Conservation (phyloP, 768 basidiomycete species). For the Pisolithus tinctorius region DNA sequence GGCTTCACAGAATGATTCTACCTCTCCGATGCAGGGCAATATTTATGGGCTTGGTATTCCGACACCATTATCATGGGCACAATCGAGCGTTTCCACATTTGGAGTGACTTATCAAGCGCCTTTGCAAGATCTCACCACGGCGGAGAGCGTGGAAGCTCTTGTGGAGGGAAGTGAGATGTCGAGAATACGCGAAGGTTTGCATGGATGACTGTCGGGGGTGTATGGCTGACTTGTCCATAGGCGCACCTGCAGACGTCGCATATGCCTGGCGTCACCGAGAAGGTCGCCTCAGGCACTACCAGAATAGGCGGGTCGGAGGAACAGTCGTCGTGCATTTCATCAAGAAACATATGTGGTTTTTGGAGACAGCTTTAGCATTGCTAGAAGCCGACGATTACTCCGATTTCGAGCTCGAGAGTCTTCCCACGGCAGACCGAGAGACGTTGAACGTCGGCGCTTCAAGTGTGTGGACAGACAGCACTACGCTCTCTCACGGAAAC, state of each 20-base stretch:
- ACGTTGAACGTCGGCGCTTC: conserved; percentile 16
- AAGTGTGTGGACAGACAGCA: conserved; percentile 25
- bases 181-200: conserved; percentile 53
- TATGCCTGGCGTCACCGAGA: conserved; percentile 71
- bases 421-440: conserved; percentile 8
- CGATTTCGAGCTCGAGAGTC: conserved; percentile 30
- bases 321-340: conserved; percentile 96
- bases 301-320: conserved; percentile 72
- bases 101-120: conserved; percentile 70
- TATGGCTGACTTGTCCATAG: conserved; percentile 27
- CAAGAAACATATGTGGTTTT: conserved; percentile 95
- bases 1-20: conserved; percentile 30
- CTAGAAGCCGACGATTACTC: conserved; percentile 73
- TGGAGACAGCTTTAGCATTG: conserved; percentile 87
- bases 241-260: conserved; percentile 49
- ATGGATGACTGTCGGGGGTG: neutral
- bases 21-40: conserved; percentile 20
- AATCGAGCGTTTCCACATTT: conserved; percentile 85
- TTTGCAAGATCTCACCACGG: conserved; percentile 51
- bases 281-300: conserved; percentile 58
- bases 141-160: conserved; percentile 81
- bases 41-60: conserved; percentile 22
- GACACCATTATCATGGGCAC: conserved; percentile 59
- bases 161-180: conserved; percentile 91
- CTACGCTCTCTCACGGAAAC: conserved; percentile 13